Conservation (phyloP, 164 flowering plant genomes). For the Vitis riparia region DNA sequence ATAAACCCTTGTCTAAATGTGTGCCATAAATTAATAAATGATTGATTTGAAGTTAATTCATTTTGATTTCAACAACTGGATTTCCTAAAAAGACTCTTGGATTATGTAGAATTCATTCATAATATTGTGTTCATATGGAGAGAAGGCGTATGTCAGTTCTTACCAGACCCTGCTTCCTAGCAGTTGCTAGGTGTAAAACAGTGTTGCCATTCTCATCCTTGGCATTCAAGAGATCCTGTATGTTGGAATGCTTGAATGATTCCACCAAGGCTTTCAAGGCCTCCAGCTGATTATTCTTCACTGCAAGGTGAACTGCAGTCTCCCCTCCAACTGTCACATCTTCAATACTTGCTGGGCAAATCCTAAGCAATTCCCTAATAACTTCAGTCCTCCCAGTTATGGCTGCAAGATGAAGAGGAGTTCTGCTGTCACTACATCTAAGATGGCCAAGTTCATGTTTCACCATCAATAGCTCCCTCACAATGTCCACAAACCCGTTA, state of each 20-base stretch:
- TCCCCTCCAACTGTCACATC: neutral
- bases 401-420: conserved; percentile 3
- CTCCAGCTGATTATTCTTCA: neutral
- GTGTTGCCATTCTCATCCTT: conserved; percentile 10
- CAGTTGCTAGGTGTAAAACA: neutral
- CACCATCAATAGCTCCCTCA: conserved; percentile 4
- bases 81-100: no score
- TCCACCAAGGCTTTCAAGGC: conserved; percentile 2
- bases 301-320: conserved; percentile 14
- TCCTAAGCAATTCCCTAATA: neutral
- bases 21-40: no score
- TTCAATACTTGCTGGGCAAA: neutral
- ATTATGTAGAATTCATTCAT: no score
- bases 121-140: no score
- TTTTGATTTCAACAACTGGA: no score
- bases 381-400: neutral
- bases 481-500: neutral
- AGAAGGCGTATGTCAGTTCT: neutral
- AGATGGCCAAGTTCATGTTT: neutral
- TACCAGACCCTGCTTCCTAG: neutral
- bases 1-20: no score
- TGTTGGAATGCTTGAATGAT: neutral
- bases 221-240: neutral
- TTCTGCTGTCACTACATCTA: neutral
- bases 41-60: no score